Conservation (phyloP, 805 yeast species). For the Candida sakaeoensis region DNA sequence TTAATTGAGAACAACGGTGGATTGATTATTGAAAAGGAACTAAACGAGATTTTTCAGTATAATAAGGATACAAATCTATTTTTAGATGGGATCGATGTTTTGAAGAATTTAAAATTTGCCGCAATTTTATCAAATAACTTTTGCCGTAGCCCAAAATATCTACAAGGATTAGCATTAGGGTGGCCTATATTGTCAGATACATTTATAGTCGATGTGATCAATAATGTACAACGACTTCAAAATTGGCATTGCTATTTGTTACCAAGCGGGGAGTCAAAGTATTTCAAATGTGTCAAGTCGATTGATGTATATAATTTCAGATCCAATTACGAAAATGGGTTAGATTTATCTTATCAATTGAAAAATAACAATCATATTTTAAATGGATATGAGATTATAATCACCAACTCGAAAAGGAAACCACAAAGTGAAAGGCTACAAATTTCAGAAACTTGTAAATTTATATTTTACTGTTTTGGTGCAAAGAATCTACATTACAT, state of each 20-base stretch:
- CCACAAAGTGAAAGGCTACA: constrained; percentile 21
- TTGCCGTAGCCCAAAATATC: constrained; percentile 67
- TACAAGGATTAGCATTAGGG: constrained; percentile 73
- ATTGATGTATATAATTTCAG: constrained; percentile 45
- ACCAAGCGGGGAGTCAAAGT: constrained; percentile 67
- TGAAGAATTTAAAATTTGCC: constrained; percentile 44
- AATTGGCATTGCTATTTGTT: constrained; percentile 55
- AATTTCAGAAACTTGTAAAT: constrained; percentile 34
- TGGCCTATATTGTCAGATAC: constrained; percentile 76
- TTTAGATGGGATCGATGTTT: constrained; percentile 7
- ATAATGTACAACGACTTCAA: constrained; percentile 16
- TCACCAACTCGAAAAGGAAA: constrained; percentile 20
- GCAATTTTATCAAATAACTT: constrained; percentile 60
- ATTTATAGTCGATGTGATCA: constrained; percentile 51
- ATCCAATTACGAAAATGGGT: constrained; percentile 28
- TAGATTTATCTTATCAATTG: constrained; percentile 38
- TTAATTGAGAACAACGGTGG: constrained; percentile 44
- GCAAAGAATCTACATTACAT: constrained; percentile 23
- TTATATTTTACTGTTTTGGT: constrained; percentile 46
- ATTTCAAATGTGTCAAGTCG: constrained; percentile 44
- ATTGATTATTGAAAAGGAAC: constrained; percentile 31
- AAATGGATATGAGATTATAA: constrained; percentile 27
- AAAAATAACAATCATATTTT: constrained; percentile 36
- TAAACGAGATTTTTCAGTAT: constrained; percentile 20
- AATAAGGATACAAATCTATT: constrained; percentile 6